phyloP scores from a whole-genome alignment of 176 grass and related monocot species.

The Oropetium thomaeum region DNA sequence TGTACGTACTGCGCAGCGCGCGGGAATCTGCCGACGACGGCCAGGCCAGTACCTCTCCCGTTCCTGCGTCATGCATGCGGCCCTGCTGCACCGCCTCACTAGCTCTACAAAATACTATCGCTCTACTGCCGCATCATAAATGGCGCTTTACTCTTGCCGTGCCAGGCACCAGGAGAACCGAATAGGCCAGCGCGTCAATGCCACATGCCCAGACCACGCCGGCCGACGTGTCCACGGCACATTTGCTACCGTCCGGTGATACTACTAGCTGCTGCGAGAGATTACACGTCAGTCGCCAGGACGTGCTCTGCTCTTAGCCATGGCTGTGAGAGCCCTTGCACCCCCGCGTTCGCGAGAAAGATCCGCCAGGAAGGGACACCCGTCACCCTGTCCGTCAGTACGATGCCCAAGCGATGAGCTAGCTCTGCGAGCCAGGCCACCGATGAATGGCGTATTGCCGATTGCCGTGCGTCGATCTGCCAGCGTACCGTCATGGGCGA shows the following conservation, averaged over 20 bases:
- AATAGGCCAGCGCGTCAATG: neutral
- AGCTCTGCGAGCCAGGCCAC: too few species aligned
- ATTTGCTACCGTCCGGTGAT: neutral
- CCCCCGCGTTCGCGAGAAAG: neutral
- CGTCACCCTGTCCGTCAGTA: neutral
- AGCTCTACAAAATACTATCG: too few species aligned
- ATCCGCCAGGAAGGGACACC: neutral
- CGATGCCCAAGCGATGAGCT: neutral
- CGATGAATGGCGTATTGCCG: too few species aligned
- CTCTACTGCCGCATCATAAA: neutral
- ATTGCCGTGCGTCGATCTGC: neutral
- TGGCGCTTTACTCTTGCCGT: neutral
- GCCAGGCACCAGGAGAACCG: neutral
- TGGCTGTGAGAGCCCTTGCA: neutral
- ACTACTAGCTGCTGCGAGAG: too few species aligned
- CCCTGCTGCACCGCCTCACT: too few species aligned
- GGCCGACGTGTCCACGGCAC: neutral
- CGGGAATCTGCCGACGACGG: neutral
- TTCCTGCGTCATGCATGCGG: too few species aligned
- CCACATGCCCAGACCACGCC: neutral
- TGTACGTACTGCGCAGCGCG: neutral
- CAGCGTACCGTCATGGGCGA: neutral
- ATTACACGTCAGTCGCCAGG: neutral
- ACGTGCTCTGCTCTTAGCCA: neutral
- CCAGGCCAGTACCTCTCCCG: too few species aligned